Evolutionary conservation across 306 rosid species (phyloP).

Genomic region (Astragalus membranaceus): DNA sequence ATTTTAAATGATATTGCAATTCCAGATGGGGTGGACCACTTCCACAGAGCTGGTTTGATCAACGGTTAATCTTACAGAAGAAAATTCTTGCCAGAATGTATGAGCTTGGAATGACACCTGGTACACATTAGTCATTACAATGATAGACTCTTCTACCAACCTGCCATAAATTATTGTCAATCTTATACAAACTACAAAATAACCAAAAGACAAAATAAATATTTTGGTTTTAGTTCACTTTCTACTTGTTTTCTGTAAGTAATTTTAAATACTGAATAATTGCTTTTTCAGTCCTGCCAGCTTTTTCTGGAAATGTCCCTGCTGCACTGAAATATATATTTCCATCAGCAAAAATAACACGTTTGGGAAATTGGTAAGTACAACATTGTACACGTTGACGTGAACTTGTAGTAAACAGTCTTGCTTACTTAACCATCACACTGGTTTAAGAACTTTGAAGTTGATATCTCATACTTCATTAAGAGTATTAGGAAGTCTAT

Average conservation of each 20-base stretch:
- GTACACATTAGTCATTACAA: slow-evolving; percentile 28
- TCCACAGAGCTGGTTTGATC: slow-evolving; percentile 86
- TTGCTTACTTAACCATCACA: not conserved
- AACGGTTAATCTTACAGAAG: slow-evolving; percentile 72
- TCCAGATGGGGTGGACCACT: slow-evolving; percentile 94
- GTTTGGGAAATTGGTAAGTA: slow-evolving; percentile 78
- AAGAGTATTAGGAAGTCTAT: slow-evolving; percentile 4
- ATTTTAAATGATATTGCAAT: slow-evolving; percentile 3
- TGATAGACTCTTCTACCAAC: not conserved
- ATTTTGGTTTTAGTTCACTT: slow-evolving; percentile 7
- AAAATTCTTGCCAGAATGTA: slow-evolving; percentile 68
- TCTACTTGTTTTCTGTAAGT: not conserved
- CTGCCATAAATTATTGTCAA: not conserved
- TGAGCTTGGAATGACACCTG: slow-evolving; percentile 96
- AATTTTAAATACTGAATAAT: slow-evolving; percentile 5
- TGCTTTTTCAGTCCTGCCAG: slow-evolving; percentile 78
- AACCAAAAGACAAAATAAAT: not conserved
- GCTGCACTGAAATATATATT: slow-evolving; percentile 57
- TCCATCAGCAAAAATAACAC: slow-evolving; percentile 90
- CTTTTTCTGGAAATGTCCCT: slow-evolving; percentile 92
- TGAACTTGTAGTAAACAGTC: not conserved
- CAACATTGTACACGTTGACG: not conserved
- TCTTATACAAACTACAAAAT: not conserved
- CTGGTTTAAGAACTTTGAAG: not conserved
- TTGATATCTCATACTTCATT: not conserved